Evolutionary conservation across 75 land plant genomes (phyloP).

Genomic region (Adiantum capillusveneris): DNA sequence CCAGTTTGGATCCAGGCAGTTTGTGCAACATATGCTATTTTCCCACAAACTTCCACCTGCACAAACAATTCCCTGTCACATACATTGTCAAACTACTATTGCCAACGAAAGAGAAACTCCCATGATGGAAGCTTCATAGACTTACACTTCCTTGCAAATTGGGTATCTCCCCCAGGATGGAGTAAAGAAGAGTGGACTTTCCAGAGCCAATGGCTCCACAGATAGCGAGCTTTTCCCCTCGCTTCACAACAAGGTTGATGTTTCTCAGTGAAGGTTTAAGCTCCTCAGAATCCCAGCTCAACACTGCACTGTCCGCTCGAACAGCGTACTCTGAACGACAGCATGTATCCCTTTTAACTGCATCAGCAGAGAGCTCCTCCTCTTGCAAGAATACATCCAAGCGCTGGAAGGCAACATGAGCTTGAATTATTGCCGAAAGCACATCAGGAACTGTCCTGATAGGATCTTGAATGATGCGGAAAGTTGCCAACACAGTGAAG

Average conservation of each 20-base stretch:
- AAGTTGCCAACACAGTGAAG: slow-evolving; percentile 22
- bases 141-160: slow-evolving; percentile 21
- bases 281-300: slow-evolving; percentile 19
- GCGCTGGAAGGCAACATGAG: slow-evolving; percentile 15
- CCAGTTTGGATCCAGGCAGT: slow-evolving; percentile 27
- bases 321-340: slow-evolving; percentile 1
- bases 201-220: slow-evolving; percentile 26
- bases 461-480: slow-evolving; percentile 28
- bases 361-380: slow-evolving; percentile 18
- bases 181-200: slow-evolving; percentile 22
- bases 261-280: slow-evolving; percentile 14
- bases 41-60: slow-evolving; percentile 21
- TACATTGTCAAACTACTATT: no score
- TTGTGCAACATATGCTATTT: slow-evolving; percentile 26
- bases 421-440: slow-evolving; percentile 13
- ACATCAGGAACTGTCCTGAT: slow-evolving; percentile 19
- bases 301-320: slow-evolving; percentile 4
- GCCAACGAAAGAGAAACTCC: no score
- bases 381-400: slow-evolving; percentile 12
- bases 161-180: slow-evolving; percentile 24
- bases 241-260: slow-evolving; percentile 15
- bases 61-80: neutral
- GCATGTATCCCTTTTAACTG: slow-evolving; percentile 9
- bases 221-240: slow-evolving; percentile 17
- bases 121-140: neutral